Evolutionary conservation across 2,329 filamentous ascomycete species (phyloP).

Genomic region (Paecilomyces dactylethromorphus): DNA sequence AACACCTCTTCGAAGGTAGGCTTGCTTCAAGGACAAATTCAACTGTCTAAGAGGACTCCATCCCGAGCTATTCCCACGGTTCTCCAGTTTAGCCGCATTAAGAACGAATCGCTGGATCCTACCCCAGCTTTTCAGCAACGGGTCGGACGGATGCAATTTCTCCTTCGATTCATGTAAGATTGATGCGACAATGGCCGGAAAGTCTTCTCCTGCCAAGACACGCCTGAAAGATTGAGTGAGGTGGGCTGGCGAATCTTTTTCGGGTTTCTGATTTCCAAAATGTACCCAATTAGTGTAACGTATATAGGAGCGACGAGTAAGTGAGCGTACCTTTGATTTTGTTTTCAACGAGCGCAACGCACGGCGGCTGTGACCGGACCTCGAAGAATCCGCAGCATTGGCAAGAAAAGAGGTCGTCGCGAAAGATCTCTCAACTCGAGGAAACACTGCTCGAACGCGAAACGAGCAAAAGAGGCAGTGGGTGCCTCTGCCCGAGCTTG

Average conservation of each 20-base stretch:
- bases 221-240: conserved; percentile 5
- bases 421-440: conserved; percentile 23
- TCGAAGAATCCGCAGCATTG: not conserved
- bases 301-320: not conserved
- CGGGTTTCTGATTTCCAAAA: conserved; percentile 3
- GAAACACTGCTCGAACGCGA: conserved; percentile 15
- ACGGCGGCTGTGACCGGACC: not conserved
- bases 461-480: conserved; percentile 38
- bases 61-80: conserved; percentile 8
- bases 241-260: not conserved
- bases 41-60: conserved; percentile 15
- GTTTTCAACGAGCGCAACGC: not conserved
- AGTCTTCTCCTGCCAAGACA: conserved; percentile 16
- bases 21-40: conserved; percentile 45
- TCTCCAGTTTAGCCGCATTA: conserved; percentile 23
- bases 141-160: conserved; percentile 9
- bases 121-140: conserved; percentile 17
- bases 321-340: not conserved
- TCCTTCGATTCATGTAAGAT: conserved; percentile 19
- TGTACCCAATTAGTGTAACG: not conserved
- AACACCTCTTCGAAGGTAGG: conserved; percentile 51
- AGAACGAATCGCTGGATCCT: conserved; percentile 24
- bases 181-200: conserved; percentile 18
- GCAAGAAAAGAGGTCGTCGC: conserved; percentile 15
- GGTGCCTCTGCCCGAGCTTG: conserved; percentile 18